phyloP scores from a whole-genome alignment of 2,329 filamentous ascomycete species.

The Dactylellina leptospora region DNA sequence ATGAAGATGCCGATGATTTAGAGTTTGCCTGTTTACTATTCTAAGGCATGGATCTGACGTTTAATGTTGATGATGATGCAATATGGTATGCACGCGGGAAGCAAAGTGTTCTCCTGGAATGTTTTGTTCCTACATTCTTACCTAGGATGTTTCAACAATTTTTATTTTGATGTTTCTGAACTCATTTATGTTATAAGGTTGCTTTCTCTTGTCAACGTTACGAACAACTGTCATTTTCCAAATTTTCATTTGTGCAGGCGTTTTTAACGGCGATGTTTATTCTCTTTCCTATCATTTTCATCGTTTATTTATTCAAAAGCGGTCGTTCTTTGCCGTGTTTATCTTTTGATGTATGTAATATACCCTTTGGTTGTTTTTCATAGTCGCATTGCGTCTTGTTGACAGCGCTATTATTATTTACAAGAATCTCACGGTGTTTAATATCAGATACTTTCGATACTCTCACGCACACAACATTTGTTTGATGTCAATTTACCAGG shows the following conservation, averaged over 20 bases:
- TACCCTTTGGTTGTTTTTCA: conserved; percentile 14
- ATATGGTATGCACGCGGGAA: conserved; percentile 6
- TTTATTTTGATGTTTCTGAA: neutral
- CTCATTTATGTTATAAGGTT: too few species aligned
- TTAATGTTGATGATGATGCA: conserved; percentile 34
- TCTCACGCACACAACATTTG: too few species aligned
- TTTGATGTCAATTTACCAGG: too few species aligned
- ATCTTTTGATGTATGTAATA: conserved; percentile 24
- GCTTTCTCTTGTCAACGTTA: conserved; percentile 3
- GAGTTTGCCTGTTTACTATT: conserved; percentile 9
- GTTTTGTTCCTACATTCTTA: conserved; percentile 13
- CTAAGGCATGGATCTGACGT: conserved; percentile 45
- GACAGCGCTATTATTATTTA: too few species aligned
- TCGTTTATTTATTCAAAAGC: neutral
- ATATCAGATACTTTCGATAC: too few species aligned
- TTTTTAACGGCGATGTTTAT: conserved; percentile 14
- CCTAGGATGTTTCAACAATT: conserved; percentile 22
- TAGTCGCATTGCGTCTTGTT: neutral
- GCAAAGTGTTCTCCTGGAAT: conserved; percentile 20
- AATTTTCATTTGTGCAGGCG: neutral
- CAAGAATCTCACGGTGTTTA: too few species aligned
- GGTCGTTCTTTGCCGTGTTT: conserved; percentile 3
- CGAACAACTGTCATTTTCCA: neutral
- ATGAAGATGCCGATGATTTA: conserved; percentile 44
- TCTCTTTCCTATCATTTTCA: conserved; percentile 7